These are phyloP conservation scores for Acorus gramineus DNA, from an alignment of 106 monocot genomes.

Conservation along the genomic window DNA sequence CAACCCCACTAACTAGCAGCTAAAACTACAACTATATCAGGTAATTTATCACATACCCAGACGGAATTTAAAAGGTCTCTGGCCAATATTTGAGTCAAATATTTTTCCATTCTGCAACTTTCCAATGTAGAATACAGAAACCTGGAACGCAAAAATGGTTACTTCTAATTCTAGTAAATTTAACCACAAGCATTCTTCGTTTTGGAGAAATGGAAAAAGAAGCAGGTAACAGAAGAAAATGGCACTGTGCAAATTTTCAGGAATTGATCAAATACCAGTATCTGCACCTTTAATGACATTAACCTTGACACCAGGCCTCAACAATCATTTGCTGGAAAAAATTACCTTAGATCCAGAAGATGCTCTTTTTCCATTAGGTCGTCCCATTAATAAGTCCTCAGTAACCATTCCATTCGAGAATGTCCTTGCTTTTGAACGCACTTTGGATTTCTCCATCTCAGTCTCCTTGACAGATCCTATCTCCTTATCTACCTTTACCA, in stretches of 20 bases:
- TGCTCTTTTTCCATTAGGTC: constrained; percentile 64
- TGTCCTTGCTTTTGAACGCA: constrained; percentile 17
- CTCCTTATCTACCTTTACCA: constrained; percentile 1
- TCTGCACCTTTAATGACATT: no score
- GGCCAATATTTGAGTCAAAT: constrained; percentile 69
- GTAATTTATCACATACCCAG: constrained; percentile 42
- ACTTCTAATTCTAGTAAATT: no score
- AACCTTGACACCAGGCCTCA: no score
- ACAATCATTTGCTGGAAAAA: neutral
- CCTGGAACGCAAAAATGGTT: constrained; percentile 19
- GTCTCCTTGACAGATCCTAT: constrained; percentile 7
- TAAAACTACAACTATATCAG: neutral
- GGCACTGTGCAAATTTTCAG: neutral
- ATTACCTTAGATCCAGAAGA: constrained; percentile 47
- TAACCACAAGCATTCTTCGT: no score
- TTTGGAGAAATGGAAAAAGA: neutral
- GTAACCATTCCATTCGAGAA: constrained; percentile 47
- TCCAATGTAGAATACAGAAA: constrained; percentile 73
- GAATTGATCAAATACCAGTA: no score
- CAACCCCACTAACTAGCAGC: no score
- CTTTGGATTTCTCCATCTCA: neutral
- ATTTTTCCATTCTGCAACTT: constrained; percentile 79
- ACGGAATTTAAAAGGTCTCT: constrained; percentile 66
- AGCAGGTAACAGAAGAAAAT: neutral
- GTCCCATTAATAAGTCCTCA: constrained; percentile 60